A percentile compares a stretch with the other conserved stretches of the same genome.
Evolutionary conservation across 2,329 filamentous ascomycete species (phyloP).

Genomic region (Chrysoporthe cubensis): DNA sequence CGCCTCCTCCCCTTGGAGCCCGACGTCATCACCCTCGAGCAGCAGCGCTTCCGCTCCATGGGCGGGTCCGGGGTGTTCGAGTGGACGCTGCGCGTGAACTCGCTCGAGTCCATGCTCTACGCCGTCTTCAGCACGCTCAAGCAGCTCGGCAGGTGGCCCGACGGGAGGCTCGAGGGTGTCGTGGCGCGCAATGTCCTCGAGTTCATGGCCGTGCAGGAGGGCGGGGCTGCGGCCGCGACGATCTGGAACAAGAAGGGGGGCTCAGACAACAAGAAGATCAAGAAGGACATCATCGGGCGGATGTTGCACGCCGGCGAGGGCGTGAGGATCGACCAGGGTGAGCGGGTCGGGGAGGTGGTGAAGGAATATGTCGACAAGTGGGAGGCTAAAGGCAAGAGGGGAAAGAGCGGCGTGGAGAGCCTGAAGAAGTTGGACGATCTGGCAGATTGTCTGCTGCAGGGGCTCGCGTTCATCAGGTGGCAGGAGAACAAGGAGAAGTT

Average conservation of each 20-base stretch:
- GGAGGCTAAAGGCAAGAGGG: conserved; percentile 32
- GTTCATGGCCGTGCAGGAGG: conserved; percentile 27
- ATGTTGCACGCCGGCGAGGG: conserved; percentile 49
- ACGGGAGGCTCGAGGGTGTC: conserved; percentile 40
- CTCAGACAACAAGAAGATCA: conserved; percentile 56
- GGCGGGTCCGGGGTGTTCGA: conserved; percentile 70
- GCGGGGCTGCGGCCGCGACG: conserved; percentile 24
- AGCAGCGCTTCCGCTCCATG: conserved; percentile 65
- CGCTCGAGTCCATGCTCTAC: conserved; percentile 81
- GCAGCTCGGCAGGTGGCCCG: conserved; percentile 46
- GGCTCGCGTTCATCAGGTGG: conserved; percentile 77
- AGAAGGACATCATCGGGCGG: conserved; percentile 64
- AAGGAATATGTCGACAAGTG: conserved; percentile 38
- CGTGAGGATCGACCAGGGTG: conserved; percentile 36
- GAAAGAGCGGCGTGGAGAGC: conserved; percentile 31
- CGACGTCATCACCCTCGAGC: conserved; percentile 71
- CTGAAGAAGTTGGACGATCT: conserved; percentile 76
- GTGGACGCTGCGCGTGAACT: conserved; percentile 83
- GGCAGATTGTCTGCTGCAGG: conserved; percentile 79
- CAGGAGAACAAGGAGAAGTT: conserved; percentile 58
- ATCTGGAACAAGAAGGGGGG: conserved; percentile 45
- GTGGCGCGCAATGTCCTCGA: conserved; percentile 61
- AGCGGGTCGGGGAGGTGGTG: conserved; percentile 41
- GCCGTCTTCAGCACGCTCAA: conserved; percentile 65
- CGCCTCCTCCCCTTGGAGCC: conserved; percentile 57